Percentiles rank a stretch among this genome's conserved stretches.
These are phyloP conservation scores for Bonnemaisonia californica DNA, from an alignment of 31 red algal genomes.

Conservation along the genomic window DNA sequence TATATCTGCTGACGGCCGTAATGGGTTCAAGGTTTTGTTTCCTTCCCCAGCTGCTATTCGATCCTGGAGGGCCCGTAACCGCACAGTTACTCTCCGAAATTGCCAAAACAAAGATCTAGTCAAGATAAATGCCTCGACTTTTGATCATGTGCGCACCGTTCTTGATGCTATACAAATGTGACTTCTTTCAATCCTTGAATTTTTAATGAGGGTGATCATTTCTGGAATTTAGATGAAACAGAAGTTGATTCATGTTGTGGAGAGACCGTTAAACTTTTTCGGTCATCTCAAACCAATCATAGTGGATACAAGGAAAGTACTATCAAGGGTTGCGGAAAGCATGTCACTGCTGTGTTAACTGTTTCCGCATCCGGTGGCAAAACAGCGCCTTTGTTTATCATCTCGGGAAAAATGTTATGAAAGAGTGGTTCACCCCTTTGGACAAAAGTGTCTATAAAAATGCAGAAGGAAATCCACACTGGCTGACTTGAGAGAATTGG, in stretches of 20 bases:
- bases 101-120: background rate
- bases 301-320: background rate
- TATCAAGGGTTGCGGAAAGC: background rate
- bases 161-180: background rate
- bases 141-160: background rate
- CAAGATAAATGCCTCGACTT: background rate
- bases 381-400: constrained; percentile 14
- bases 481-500: constrained; percentile 13
- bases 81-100: background rate
- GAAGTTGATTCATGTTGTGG: background rate
- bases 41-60: background rate
- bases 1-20: background rate
- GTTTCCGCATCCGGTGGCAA: background rate
- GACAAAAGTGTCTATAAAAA: background rate
- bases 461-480: background rate
- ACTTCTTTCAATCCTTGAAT: constrained; percentile 6
- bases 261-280: constrained; percentile 7
- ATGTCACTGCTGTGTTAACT: constrained; percentile 25
- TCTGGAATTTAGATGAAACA: constrained; percentile 46
- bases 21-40: background rate
- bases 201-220: background rate
- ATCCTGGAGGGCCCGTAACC: background rate
- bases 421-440: background rate
- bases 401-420: constrained; percentile 10
- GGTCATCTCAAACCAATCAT: background rate